phyloP scores from a whole-genome alignment of 768 basidiomycete species.

The Crepidotus variabilis region DNA sequence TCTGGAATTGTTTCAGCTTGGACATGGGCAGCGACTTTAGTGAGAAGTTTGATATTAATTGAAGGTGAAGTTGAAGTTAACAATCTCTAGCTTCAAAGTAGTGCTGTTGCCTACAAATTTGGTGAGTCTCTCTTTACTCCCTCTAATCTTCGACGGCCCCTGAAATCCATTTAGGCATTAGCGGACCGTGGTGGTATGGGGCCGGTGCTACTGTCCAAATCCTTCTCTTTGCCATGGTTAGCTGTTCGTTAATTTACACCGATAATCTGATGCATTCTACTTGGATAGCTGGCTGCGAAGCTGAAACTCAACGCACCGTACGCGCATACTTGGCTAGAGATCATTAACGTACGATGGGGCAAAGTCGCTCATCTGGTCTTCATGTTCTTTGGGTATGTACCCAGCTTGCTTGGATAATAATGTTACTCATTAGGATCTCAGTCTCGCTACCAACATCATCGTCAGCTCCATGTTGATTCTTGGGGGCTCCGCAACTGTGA shows the following conservation, averaged over 20 bases:
- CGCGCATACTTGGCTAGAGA: slow-evolving; percentile 87
- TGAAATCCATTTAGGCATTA: slow-evolving; percentile 41
- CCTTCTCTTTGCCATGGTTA: slow-evolving; percentile 81
- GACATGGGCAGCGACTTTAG: slow-evolving; percentile 85
- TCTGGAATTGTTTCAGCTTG: slow-evolving; percentile 91
- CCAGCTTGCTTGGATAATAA: not conserved
- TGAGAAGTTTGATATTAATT: slow-evolving; percentile 18
- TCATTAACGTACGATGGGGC: slow-evolving; percentile 81
- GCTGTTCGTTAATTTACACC: not conserved
- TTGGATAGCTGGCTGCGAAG: slow-evolving; percentile 76
- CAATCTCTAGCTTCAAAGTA: slow-evolving; percentile 57
- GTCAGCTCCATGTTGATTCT: slow-evolving; percentile 85
- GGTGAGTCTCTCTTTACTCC: slow-evolving; percentile 30
- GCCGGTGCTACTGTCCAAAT: slow-evolving; percentile 88
- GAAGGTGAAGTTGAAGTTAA: not conserved
- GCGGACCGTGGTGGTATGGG: slow-evolving; percentile 90
- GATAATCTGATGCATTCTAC: not conserved
- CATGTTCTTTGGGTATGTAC: slow-evolving; percentile 76
- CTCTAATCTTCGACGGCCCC: not conserved
- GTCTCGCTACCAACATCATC: slow-evolving; percentile 87
- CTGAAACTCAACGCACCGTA: slow-evolving; percentile 89
- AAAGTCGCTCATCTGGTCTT: slow-evolving; percentile 74
- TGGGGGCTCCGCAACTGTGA: slow-evolving; percentile 85
- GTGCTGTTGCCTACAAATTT: slow-evolving; percentile 81
- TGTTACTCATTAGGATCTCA: slow-evolving; percentile 14